phyloP scores from a whole-genome alignment of 306 rosid genomes.

The Begonia peltatifolia region DNA sequence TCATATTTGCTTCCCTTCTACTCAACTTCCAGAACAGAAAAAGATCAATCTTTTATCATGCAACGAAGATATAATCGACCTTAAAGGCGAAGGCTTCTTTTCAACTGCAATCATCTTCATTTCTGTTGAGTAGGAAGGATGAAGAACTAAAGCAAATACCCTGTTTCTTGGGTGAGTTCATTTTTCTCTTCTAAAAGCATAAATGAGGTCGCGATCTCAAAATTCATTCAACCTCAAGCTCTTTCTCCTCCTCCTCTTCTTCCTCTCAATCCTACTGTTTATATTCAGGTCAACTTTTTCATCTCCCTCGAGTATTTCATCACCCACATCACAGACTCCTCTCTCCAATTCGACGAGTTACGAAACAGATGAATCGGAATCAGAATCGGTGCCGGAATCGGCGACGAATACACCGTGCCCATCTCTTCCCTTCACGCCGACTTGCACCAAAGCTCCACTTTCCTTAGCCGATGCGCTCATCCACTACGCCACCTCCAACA shows the following conservation, averaged over 20 bases:
- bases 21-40: too few relatives aligned
- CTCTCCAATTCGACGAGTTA: slow-evolving; percentile 17
- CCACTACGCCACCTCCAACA: slow-evolving; percentile 72
- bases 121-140: neutral
- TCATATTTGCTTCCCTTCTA: too few relatives aligned
- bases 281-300: slow-evolving; percentile 25
- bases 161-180: too few relatives aligned
- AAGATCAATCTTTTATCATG: too few relatives aligned
- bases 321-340: slow-evolving; percentile 16
- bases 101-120: too few relatives aligned
- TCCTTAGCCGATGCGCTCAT: slow-evolving; percentile 58
- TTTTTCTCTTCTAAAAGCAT: too few relatives aligned
- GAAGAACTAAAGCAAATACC: neutral
- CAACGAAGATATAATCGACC: too few relatives aligned
- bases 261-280: slow-evolving; percentile 21
- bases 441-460: slow-evolving; percentile 62
- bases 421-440: slow-evolving; percentile 15
- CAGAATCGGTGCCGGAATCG: neutral
- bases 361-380: slow-evolving; percentile 1
- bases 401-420: slow-evolving; percentile 12
- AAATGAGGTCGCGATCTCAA: slow-evolving; percentile 30
- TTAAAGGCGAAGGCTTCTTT: too few relatives aligned
- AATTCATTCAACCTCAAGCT: slow-evolving; percentile 37
- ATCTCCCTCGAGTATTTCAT: slow-evolving; percentile 18
- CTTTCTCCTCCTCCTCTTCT: slow-evolving; percentile 23